Evolutionary conservation across 257 asterid genomes (phyloP), one percentile per base, ranked within the genome.

Genomic region (Nemophila menziesii): DNA sequence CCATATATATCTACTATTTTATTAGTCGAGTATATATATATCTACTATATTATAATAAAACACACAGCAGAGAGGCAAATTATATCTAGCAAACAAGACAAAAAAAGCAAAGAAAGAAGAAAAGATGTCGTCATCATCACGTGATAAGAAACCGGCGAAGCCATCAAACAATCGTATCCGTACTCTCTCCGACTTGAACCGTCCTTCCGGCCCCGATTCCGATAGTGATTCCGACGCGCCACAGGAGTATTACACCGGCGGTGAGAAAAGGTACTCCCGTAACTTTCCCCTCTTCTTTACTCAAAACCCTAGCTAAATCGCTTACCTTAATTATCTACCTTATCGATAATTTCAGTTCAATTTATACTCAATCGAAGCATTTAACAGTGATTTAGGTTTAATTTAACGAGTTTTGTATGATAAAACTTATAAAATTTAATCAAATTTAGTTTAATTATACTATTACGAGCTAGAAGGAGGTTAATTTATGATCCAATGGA

Each of bases 211-310:
- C 27, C 67, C 61, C 23, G 94, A 81, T 61, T 73, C 86, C 50
- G 86, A 73, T 49, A 69, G 74, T 57, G 86, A 77, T 46, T 69
- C 86, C 38, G 99, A 79, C 57, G 82, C 48, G 0, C 99, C 99
- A 33, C 87, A 78, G 64, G 96, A 86, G 66, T 82, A 79, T 58
- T 86, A 77, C 61, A 79, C 99, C 49, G 99, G 99, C 20, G 99
- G 99, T 16, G 96, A 90, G 55, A 90, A 90, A 66, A 90, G 99
- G 99, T 82, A 14, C 18, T n/a, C n/a, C n/a, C n/a, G n/a, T n/a
- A 20, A 20, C 29, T 55, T 15, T 22, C 4, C 39, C 21, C 16
- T 22, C 16, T 20, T 1, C 45, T 37, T 17, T 3, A 34, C 9
- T 20, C 17, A 48, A 59, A 44, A 55, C 22, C 63, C 60, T 60